phyloP scores from a whole-genome alignment of 2,329 filamentous ascomycete species.

The Trichophyton equinum region DNA sequence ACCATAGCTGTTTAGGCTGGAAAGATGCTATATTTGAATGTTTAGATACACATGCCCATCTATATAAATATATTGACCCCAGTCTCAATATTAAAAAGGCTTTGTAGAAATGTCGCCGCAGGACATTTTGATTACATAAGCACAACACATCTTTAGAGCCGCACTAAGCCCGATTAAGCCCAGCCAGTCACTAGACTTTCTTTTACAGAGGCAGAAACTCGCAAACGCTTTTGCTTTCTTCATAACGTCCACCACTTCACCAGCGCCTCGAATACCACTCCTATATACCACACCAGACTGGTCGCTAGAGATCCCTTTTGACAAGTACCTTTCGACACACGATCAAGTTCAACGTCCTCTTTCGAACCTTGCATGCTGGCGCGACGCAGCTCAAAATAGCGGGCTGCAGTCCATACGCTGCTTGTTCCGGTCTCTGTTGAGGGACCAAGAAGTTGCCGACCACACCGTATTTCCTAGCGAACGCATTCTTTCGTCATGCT shows the following conservation, averaged over 20 bases:
- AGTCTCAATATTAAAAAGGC: neutral
- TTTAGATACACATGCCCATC: no score
- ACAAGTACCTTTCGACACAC: neutral
- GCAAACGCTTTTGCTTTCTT: neutral
- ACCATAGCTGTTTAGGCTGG: no score
- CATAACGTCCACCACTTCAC: neutral
- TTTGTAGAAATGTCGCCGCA: neutral
- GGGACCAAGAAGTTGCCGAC: neutral
- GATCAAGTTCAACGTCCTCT: neutral
- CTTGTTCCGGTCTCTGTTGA: slow-evolving; percentile 1
- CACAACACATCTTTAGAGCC: neutral
- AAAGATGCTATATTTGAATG: no score
- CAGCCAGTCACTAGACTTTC: slow-evolving; percentile 3
- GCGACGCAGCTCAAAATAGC: neutral
- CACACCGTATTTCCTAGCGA: neutral
- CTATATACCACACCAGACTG: neutral
- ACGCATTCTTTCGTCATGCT: slow-evolving; percentile 7
- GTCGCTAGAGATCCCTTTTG: neutral
- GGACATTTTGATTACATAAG: neutral
- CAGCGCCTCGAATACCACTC: neutral
- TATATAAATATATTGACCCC: neutral
- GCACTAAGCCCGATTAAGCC: neutral
- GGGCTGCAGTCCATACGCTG: slow-evolving; percentile 5
- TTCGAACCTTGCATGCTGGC: neutral
- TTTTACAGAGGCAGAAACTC: neutral